phyloP scores from a whole-genome alignment of 2,329 filamentous ascomycete genomes.

The Fusarium neocosmosporiellum region DNA sequence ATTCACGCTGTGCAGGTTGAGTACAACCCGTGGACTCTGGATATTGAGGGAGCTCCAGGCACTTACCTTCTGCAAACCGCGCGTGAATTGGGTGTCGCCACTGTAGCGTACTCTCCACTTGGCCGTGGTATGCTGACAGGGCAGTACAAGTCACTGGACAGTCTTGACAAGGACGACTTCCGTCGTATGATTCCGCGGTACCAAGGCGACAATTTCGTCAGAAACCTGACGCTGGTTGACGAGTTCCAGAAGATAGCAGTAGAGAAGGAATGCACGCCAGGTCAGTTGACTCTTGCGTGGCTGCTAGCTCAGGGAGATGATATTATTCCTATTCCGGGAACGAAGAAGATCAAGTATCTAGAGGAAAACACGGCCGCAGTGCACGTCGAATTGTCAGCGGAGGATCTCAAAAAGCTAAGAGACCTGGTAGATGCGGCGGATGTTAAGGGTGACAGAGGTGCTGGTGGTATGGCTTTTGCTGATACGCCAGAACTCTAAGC shows the following conservation, averaged over 20 bases:
- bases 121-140: not conserved
- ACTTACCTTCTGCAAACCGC: conserved; percentile 61
- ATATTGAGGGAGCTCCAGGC: conserved; percentile 64
- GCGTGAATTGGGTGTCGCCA: conserved; percentile 62
- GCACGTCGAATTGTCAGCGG: not conserved
- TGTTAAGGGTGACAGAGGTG: not conserved
- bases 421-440: not conserved
- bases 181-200: not conserved
- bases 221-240: not conserved
- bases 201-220: not conserved
- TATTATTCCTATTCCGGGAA: conserved; percentile 66
- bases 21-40: conserved; percentile 63
- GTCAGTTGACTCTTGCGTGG: conserved; percentile 71
- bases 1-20: conserved; percentile 64
- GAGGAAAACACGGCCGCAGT: conserved; percentile 50
- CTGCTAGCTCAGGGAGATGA: conserved; percentile 67
- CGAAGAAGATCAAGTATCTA: conserved; percentile 54
- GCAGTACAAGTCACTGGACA: not conserved
- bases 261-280: conserved; percentile 58
- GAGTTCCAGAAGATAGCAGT: not conserved
- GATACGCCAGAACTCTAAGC: too few species aligned
- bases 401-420: not conserved
- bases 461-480: too few species aligned
- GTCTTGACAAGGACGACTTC: not conserved
- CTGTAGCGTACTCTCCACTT: not conserved